phyloP scores from a whole-genome alignment of 495 filamentous ascomycete genomes.

The Daldinia caldariorum region DNA sequence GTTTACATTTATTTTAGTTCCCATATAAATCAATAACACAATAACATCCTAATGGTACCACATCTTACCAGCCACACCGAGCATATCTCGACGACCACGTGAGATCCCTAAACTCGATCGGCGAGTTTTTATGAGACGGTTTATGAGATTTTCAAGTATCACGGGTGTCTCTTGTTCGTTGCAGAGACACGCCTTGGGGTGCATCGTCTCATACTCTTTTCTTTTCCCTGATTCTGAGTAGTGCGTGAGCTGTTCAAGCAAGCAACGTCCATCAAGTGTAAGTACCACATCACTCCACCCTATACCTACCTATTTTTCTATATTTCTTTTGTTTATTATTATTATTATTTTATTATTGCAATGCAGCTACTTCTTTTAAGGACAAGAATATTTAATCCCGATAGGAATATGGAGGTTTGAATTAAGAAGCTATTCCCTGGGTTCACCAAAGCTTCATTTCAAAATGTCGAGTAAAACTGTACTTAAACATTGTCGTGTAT shows the following conservation, averaged over 20 bases:
- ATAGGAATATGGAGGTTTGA: not conserved
- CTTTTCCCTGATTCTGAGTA: not conserved
- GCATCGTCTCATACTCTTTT: conserved; percentile 1
- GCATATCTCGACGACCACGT: not conserved
- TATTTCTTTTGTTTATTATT: not conserved
- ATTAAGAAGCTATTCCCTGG: not conserved
- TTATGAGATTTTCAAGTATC: too few relatives aligned
- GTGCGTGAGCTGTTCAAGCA: conserved; percentile 20
- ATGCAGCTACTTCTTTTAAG: not conserved
- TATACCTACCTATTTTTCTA: not conserved
- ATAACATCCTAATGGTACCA: conserved; percentile 4
- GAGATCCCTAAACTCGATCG: not conserved
- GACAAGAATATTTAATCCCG: not conserved
- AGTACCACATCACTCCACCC: conserved; percentile 15
- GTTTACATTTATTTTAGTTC: conserved; percentile 9
- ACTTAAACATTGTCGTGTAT: conserved; percentile 1
- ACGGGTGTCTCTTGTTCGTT: not conserved
- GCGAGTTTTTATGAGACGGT: not conserved
- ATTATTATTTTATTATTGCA: not conserved
- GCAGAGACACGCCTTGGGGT: not conserved
- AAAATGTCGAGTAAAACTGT: conserved; percentile 1
- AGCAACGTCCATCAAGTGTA: conserved; percentile 16
- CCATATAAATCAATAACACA: conserved; percentile 5
- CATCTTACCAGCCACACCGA: conserved; percentile 2
- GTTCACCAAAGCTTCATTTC: not conserved